Percentiles rank a stretch among this genome's conserved stretches.
phyloP scores from a whole-genome alignment of 2,329 filamentous ascomycete genomes.

The Colletotrichum truncatum region DNA sequence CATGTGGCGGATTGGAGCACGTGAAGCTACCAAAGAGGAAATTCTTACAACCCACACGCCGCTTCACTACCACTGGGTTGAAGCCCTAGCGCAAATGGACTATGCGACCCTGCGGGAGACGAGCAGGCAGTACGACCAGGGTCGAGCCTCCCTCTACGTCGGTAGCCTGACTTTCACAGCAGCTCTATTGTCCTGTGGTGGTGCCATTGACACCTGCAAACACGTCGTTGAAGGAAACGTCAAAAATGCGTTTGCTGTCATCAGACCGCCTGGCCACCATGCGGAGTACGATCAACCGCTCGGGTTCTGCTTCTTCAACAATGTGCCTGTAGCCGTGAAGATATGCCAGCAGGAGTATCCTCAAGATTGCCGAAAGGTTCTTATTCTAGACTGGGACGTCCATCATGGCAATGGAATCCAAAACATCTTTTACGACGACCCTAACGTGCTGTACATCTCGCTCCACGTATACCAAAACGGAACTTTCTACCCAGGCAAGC shows the following conservation, averaged over 20 bases:
- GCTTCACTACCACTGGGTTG: slow-evolving; percentile 83
- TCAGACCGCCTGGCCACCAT: slow-evolving; percentile 94
- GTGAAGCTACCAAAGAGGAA: slow-evolving; percentile 81
- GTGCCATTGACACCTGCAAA: slow-evolving; percentile 94
- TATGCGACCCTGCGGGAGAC: slow-evolving; percentile 74
- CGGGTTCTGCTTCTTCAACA: slow-evolving; percentile 98
- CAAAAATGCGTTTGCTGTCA: slow-evolving; percentile 95
- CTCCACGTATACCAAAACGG: slow-evolving; percentile 89
- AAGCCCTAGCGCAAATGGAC: slow-evolving; percentile 60
- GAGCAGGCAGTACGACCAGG: slow-evolving; percentile 68
- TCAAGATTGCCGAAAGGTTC: slow-evolving; percentile 82
- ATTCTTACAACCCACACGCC: slow-evolving; percentile 81
- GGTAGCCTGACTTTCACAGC: slow-evolving; percentile 84
- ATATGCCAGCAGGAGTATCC: slow-evolving; percentile 87
- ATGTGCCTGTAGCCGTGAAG: slow-evolving; percentile 91
- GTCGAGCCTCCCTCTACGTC: slow-evolving; percentile 82
- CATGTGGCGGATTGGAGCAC: slow-evolving; percentile 81
- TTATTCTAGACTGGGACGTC: slow-evolving; percentile 93
- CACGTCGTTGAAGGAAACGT: slow-evolving; percentile 85
- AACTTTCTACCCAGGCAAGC: slow-evolving; percentile 81
- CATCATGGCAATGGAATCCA: slow-evolving; percentile 92
- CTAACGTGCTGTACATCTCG: slow-evolving; percentile 95
- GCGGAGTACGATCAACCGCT: slow-evolving; percentile 87
- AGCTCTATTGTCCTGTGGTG: slow-evolving; percentile 85
- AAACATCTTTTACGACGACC: slow-evolving; percentile 94